Base-by-base conservation (phyloP, 345 rosid genomes). In the Euphorbia tirucalli region DNA sequence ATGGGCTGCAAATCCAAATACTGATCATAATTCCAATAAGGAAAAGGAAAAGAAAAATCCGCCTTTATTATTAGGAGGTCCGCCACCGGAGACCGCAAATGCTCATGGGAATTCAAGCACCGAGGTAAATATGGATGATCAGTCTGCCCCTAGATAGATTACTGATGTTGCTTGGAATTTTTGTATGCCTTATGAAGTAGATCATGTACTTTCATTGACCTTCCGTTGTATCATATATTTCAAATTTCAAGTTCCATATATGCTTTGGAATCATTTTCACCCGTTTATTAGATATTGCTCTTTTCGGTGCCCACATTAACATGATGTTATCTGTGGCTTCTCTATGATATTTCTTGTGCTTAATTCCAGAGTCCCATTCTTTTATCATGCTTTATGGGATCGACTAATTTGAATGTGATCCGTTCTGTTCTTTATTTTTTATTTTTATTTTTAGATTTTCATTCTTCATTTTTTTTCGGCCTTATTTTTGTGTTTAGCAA, bases 11-110 rank as follows among this genome's bases (percentile, higher is more conserved):
- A 80, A 83, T 56, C 78, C 74, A 8, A 41, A 41, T 58, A 76
- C 71, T 49, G 68, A 79, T 32, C 54, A 75, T 28, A 77, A 80
- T 49, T 58, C 88, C 63, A 75, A 72, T 70, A 56, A 78, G 3
- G 80, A 88, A 72, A 56, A 78, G 2, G 80, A 88, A 71, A 82
- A 82, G 83, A 82, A 87, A 21, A 83, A 86, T 63, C n/a, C 88
- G 60, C 93, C 90, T 50, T 72, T 93, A 57, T 82, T 93, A 0
- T 78, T 91, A 44, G 94, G 93, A 48, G 86, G 84, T 27, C 82
- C 76, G 73, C 71, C 82, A 52, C 61, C 80, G 2, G 79, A 59
- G 54, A 46, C 71, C 13, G 50, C 72, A 32, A 72, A 71, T 65
- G 44, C 32, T 48, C 74, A 57, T 56, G 76, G 69, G 30, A 13